These are phyloP conservation scores for Dactylellina sp. DNA, from an alignment of 2,329 filamentous ascomycete genomes.

Conservation along the genomic window DNA sequence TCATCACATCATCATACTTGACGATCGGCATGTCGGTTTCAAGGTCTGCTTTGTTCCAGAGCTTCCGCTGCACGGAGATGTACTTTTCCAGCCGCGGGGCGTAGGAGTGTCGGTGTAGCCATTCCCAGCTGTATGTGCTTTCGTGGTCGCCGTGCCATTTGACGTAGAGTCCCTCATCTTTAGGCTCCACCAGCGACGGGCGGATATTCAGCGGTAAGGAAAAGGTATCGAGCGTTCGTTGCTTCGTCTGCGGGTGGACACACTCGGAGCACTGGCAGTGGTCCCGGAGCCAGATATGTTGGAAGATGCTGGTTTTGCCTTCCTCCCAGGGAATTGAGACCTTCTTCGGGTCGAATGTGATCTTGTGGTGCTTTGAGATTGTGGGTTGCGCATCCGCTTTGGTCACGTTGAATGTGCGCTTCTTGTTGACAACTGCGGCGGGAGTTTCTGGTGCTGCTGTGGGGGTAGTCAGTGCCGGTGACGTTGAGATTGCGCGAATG, in stretches of 20 bases:
- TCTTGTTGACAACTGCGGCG: slow-evolving; percentile 18
- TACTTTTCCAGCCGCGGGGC: slow-evolving; percentile 62
- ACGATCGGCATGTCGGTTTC: slow-evolving; percentile 70
- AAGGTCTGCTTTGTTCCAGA: slow-evolving; percentile 63
- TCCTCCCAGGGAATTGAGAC: slow-evolving; percentile 61
- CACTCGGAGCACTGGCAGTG: slow-evolving; percentile 78
- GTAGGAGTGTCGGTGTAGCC: slow-evolving; percentile 69
- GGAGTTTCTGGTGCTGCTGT: slow-evolving; percentile 15
- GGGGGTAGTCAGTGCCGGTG: slow-evolving; percentile 13
- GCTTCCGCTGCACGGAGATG: slow-evolving; percentile 62
- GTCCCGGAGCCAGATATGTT: slow-evolving; percentile 68
- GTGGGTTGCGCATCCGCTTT: slow-evolving; percentile 60
- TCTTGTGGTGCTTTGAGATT: slow-evolving; percentile 60
- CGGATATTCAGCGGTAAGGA: slow-evolving; percentile 68
- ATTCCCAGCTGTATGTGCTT: slow-evolving; percentile 75
- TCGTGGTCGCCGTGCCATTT: slow-evolving; percentile 74
- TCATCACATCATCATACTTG: slow-evolving; percentile 72
- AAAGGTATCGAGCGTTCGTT: slow-evolving; percentile 77
- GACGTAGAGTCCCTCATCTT: slow-evolving; percentile 65
- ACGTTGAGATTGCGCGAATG: slow-evolving; percentile 48
- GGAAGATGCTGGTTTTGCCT: slow-evolving; percentile 60
- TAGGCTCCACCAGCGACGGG: slow-evolving; percentile 62
- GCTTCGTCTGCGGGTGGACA: slow-evolving; percentile 76
- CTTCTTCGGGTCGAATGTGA: slow-evolving; percentile 60
- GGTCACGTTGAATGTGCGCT: slow-evolving; percentile 60